Evolutionary conservation across 345 rosid genomes (phyloP), one percentile per base, ranked within the genome.

Genomic region (Linum tenue): DNA sequence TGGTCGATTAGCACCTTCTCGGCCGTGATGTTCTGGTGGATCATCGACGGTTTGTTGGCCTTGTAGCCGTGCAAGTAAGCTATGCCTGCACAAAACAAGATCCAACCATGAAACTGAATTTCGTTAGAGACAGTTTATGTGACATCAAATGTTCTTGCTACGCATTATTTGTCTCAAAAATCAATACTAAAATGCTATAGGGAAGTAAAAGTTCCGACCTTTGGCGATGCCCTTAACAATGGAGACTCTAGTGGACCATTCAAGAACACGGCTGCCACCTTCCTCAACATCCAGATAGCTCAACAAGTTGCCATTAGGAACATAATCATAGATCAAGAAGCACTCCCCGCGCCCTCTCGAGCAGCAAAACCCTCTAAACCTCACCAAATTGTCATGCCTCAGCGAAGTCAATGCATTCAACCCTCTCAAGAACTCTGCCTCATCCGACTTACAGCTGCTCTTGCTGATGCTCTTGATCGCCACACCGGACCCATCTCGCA

Each of bases 11-110:
- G 68, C 14, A 74, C 67, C 53, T 74, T 74, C 37, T 74, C 65
- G 3, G 74, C 78, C 0, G 68, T 66, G 6, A 74, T 70, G 62
- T 57, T 65, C 53, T 70, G 78, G 74, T 70, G 78, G 56, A 70
- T 37, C 15, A 74, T 40, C 2, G 78, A 44, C 8, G 74, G 74
- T 58, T 74, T 74, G 50, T 59, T 66, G 4, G 43, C 51, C 48
- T 66, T 70, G 68, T 62, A 16, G 0, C 62, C 39, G 40, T 74
- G 78, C 65, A 74, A 58, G 57, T 66, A 70, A 5, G 71, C 60
- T 56, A 74, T 66, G 62, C 74, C 78, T 74, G 73, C 39, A 6
- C 41, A 40, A 22, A 22, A 1, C 31, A 22, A 59, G 2, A 14
- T 4, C 59, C 10, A 6, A 9, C n/a, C 15, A 43, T 15, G 8